Evolutionary conservation across 805 yeast species (phyloP).

Genomic region (Ogataea henricii): DNA sequence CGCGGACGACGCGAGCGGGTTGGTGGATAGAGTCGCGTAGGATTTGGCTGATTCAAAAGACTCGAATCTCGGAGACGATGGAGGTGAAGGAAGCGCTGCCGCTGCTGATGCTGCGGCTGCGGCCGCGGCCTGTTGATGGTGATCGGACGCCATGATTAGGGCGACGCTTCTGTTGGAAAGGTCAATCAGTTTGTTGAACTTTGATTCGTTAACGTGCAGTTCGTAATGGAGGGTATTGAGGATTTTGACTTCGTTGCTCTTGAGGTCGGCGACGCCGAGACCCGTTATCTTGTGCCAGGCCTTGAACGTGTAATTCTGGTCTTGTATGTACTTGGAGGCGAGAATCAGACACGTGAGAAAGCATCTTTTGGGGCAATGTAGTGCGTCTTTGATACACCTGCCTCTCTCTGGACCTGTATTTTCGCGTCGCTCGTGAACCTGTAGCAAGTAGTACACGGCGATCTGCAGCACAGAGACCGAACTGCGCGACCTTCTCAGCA

Average conservation of each 20-base stretch:
- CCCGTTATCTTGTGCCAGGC: slow-evolving; percentile 81
- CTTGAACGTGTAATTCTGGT: slow-evolving; percentile 64
- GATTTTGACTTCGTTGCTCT: slow-evolving; percentile 49
- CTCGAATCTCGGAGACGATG: slow-evolving; percentile 20
- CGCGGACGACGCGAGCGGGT: background rate
- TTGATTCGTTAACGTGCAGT: slow-evolving; percentile 50
- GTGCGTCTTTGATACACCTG: slow-evolving; percentile 9
- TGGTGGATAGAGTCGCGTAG: slow-evolving; percentile 17
- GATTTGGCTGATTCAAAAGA: background rate
- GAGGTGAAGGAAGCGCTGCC: slow-evolving; percentile 15
- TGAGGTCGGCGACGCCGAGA: slow-evolving; percentile 50
- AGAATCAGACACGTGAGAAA: slow-evolving; percentile 69
- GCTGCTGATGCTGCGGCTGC: background rate
- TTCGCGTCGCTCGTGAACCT: slow-evolving; percentile 22
- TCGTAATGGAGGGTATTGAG: slow-evolving; percentile 58
- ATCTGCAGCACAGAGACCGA: slow-evolving; percentile 65
- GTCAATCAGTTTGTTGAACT: slow-evolving; percentile 41
- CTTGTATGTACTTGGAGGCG: slow-evolving; percentile 73
- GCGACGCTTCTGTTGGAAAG: slow-evolving; percentile 8
- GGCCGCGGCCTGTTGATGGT: background rate
- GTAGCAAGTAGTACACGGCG: slow-evolving; percentile 62
- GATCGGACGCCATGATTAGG: background rate
- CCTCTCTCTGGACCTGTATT: background rate
- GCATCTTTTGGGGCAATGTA: slow-evolving; percentile 61
- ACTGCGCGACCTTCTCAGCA: slow-evolving; percentile 54